These are phyloP conservation scores for Evansstolkia leycettana DNA, from an alignment of 495 filamentous ascomycete genomes.

Conservation along the genomic window DNA sequence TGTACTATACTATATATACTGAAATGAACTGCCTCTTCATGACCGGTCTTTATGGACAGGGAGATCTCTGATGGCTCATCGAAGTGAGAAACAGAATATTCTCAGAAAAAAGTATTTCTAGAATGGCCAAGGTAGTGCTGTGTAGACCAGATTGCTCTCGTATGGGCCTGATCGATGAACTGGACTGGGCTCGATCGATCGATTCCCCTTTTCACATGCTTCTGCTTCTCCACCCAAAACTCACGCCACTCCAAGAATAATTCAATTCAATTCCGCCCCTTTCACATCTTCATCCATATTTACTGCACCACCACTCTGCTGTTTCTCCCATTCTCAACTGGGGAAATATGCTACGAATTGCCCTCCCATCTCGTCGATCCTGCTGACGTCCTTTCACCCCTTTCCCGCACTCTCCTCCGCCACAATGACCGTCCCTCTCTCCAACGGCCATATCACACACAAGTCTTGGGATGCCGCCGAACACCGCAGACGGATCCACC, in stretches of 20 bases:
- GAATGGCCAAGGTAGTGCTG: too few species aligned
- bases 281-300: constrained; percentile 3
- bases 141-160: too few species aligned
- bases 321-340: not conserved
- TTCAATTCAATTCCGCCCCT: not conserved
- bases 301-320: constrained; percentile 1
- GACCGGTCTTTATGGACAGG: too few species aligned
- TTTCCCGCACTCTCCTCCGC: constrained; percentile 3
- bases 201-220: constrained; percentile 1
- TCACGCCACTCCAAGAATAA: not conserved
- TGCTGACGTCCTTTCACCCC: constrained; percentile 1
- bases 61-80: too few species aligned
- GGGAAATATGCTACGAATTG: constrained; percentile 1
- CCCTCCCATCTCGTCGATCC: not conserved
- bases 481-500: constrained; percentile 35
- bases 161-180: too few species aligned
- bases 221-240: too few species aligned
- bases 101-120: too few species aligned
- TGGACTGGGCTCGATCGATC: too few species aligned
- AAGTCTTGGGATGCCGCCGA: constrained; percentile 16
- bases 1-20: too few species aligned
- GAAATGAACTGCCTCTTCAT: too few species aligned
- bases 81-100: too few species aligned
- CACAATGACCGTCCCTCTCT: constrained; percentile 13
- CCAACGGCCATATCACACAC: constrained; percentile 18